Evolutionary conservation across 441 rosid genomes (phyloP), one percentile per base, ranked within the genome.

Genomic region (Erodium trifolium): DNA sequence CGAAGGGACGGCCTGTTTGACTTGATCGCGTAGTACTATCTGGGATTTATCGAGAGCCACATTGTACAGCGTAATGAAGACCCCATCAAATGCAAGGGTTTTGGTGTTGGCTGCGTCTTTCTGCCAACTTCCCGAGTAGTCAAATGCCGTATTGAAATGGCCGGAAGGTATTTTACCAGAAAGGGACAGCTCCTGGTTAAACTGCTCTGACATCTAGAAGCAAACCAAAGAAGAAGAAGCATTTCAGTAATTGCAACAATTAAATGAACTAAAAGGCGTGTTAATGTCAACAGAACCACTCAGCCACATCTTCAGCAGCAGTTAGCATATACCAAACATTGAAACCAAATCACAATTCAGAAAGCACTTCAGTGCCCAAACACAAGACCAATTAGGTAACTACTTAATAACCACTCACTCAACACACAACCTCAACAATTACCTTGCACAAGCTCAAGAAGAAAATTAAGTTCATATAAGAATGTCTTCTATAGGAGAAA

Each of bases 121-220:
- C 80, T 90, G 91, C 99, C 98, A 94, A 77, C 86, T 82, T 68
- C 93, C 82, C 3, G 96, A 84, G 77, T 86, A 94, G 39, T 88
- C 96, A 68, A 88, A 94, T 97, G 87, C 87, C 3, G 89, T 67
- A 77, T 92, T 92, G 81, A 94, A 94, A 59, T 84, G 85, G 67
- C 99, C 99, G 0, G 98, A 90, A 0, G 99, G 99, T 71, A 94
- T 90, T 86, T 92, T 92, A 65, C 99, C 99, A 35, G 89, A 90
- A 70, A 75, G 94, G 86, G 72, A 90, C 74, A 55, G 23, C 69
- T 90, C 99, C 72, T 90, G 98, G 79, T 94, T 94, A 79, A 94
- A 90, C 81, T 86, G 94, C 88, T 92, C 99, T 23, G 99, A 84
- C 99, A 94, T 94, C 99, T 94, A 78, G 1, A 65, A 16, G 70